A percentile compares a stretch with the other conserved stretches of the same genome.
Evolutionary conservation across 768 basidiomycete species (phyloP).

Genomic region (Austroboletus festivus): DNA sequence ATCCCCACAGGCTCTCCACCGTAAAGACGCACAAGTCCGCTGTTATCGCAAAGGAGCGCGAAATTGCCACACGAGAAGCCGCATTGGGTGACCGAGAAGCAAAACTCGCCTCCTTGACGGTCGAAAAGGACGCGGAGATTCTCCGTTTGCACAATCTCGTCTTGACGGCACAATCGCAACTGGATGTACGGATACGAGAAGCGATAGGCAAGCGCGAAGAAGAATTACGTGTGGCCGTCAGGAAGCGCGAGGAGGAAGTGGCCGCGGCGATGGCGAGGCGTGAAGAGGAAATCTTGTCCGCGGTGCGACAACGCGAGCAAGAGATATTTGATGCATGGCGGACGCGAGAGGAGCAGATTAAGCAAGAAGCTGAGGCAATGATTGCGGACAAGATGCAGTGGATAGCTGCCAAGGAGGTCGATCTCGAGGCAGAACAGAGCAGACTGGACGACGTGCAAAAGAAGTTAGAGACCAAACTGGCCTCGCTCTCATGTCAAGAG

Average conservation of each 20-base stretch:
- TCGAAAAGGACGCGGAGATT: slow-evolving; percentile 62
- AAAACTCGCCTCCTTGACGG: slow-evolving; percentile 43
- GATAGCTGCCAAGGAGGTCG: slow-evolving; percentile 50
- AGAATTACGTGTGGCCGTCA: slow-evolving; percentile 61
- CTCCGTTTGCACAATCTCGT: slow-evolving; percentile 45
- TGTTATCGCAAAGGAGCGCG: slow-evolving; percentile 59
- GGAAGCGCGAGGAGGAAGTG: slow-evolving; percentile 69
- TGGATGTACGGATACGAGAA: slow-evolving; percentile 49
- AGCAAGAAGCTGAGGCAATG: slow-evolving; percentile 43
- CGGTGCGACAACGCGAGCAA: slow-evolving; percentile 59
- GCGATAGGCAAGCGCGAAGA: slow-evolving; percentile 64
- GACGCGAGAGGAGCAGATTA: slow-evolving; percentile 47
- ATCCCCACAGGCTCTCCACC: slow-evolving; percentile 47
- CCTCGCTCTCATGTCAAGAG: slow-evolving; percentile 40
- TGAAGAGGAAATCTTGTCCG: slow-evolving; percentile 70
- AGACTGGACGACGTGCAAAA: slow-evolving; percentile 43
- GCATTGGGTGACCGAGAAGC: slow-evolving; percentile 54
- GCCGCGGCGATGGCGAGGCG: slow-evolving; percentile 58
- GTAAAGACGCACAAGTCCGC: slow-evolving; percentile 63
- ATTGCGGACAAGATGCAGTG: slow-evolving; percentile 43
- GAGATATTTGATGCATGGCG: slow-evolving; percentile 63
- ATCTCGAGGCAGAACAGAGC: slow-evolving; percentile 50
- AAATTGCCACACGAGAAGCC: slow-evolving; percentile 56
- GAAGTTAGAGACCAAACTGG: slow-evolving; percentile 51
- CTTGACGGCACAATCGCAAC: slow-evolving; percentile 36